Base-by-base conservation (phyloP, 202 grass and related monocot species). In the Setaria italica region DNA sequence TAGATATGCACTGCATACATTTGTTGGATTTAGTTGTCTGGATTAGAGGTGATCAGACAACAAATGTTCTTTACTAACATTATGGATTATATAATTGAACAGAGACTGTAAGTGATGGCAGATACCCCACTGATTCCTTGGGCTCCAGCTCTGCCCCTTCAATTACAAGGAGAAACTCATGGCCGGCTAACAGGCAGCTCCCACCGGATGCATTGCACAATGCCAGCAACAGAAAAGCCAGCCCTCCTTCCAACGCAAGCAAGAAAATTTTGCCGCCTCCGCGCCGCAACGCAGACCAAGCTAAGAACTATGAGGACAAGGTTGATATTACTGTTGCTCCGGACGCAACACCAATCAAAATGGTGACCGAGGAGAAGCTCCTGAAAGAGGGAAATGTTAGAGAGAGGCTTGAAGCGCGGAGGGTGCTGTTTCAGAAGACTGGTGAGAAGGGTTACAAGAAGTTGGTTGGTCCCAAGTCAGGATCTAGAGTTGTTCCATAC, bases 401-500 rank as follows among this genome's bases (percentile, higher is more conserved):
- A 46, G 81, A 87, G 41, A 88, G 89, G 82, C 89, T 91, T 70
- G 89, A 91, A 78, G 85, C 89, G 0, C 70, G 89, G 48, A 91
- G 79, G 49, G 75, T 85, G 77, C 42, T 91, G 21, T 91, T 91
- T 60, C 82, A 91, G 49, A 88, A 88, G 71, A 94, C 80, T 75
- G 67, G 83, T 42, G 96, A 95, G 62, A 88, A 94, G 54, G 86
- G 92, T 68, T 86, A 89, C 66, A 94, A 64, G 42, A 93, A 87
- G 79, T 32, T 89, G 50, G 51, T 67, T 11, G 86, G 88, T 25
- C 76, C 74, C 50, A 99, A 92, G 87, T 87, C 93, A 51, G 92
- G 86, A 42, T 73, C 97, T 33, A 90, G 92, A 87, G 82, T 96
- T 62, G 93, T 94, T 83, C 97, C 93, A 16, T 89, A 79, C 10